Evolutionary conservation across 2,329 filamentous ascomycete genomes (phyloP).

Genomic region (Aspergillus sp.): DNA sequence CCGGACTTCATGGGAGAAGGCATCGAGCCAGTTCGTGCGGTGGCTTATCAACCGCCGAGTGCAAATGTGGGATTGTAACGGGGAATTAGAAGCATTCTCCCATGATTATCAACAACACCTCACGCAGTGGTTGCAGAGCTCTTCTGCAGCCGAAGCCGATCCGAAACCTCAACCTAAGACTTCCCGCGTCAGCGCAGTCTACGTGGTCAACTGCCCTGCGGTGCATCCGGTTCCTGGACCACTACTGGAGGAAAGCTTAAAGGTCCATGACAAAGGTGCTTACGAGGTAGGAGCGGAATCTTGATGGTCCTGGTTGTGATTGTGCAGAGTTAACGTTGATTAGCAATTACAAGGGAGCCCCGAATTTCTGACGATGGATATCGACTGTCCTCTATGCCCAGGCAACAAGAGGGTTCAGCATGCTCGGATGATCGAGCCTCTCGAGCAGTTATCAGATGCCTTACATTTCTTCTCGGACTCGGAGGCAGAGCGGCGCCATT

Average conservation of each 20-base stretch:
- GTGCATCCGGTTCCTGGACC: conserved; percentile 35
- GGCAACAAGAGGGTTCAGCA: conserved; percentile 34
- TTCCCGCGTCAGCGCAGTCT: conserved; percentile 21
- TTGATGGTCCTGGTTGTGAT: neutral
- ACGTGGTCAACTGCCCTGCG: conserved; percentile 39
- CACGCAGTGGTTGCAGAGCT: conserved; percentile 34
- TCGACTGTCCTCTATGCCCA: conserved; percentile 36
- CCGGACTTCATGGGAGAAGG: conserved; percentile 20
- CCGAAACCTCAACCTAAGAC: conserved; percentile 7
- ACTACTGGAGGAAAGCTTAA: conserved; percentile 35
- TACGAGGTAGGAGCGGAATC: conserved; percentile 28
- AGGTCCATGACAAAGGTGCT: conserved; percentile 32
- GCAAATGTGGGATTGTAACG: conserved; percentile 31
- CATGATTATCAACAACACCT: conserved; percentile 30
- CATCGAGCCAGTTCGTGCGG: conserved; percentile 22
- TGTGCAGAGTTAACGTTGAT: neutral
- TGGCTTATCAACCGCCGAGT: conserved; percentile 31
- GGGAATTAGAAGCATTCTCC: conserved; percentile 26
- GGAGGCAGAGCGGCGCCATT: conserved; percentile 19
- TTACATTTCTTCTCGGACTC: conserved; percentile 22
- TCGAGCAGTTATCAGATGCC: conserved; percentile 28
- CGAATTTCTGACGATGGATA: conserved; percentile 25
- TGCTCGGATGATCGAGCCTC: conserved; percentile 38
- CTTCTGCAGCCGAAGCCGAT: conserved; percentile 15
- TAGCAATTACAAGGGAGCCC: conserved; percentile 24